phyloP scores from a whole-genome alignment of 768 basidiomycete genomes.

The Leccinum truebloodii region DNA sequence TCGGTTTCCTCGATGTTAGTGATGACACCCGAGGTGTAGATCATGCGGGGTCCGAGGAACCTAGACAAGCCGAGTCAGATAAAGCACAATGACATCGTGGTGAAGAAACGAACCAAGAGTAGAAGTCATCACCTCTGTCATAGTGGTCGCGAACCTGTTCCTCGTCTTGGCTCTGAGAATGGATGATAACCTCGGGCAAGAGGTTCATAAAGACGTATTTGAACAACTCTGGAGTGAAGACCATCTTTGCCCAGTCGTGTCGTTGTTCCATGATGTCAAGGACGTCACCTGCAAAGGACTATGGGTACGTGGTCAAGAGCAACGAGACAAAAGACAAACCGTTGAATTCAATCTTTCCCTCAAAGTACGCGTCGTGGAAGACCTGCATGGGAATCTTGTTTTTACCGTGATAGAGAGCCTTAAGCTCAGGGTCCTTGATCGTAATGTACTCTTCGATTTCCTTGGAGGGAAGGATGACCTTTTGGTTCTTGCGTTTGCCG shows the following conservation, averaged over 20 bases:
- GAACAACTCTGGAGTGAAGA: conserved; percentile 88
- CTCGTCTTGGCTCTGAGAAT: conserved; percentile 89
- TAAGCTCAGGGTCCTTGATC: conserved; percentile 83
- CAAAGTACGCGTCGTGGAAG: conserved; percentile 97
- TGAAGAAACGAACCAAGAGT: conserved; percentile 57
- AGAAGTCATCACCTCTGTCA: conserved; percentile 97
- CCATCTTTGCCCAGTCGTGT: conserved; percentile 94
- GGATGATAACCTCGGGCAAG: conserved; percentile 91
- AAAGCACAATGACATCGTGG: not conserved
- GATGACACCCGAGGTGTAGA: conserved; percentile 95
- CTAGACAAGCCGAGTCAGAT: conserved; percentile 32
- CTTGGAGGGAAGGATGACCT: conserved; percentile 81
- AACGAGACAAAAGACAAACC: conserved; percentile 46
- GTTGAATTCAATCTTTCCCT: conserved; percentile 94
- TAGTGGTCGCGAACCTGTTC: conserved; percentile 96
- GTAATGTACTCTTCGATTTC: conserved; percentile 89
- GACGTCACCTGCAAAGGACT: conserved; percentile 68
- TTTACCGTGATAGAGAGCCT: conserved; percentile 75
- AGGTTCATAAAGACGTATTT: conserved; percentile 88
- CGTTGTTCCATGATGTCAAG: conserved; percentile 92
- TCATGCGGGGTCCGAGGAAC: conserved; percentile 96
- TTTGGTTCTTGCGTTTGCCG: conserved; percentile 80
- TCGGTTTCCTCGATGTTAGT: conserved; percentile 68
- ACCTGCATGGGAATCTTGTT: conserved; percentile 97
- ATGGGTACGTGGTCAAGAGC: not conserved